Evolutionary conservation across 495 filamentous ascomycete species (phyloP), one percentile per base, ranked within the genome.

Genomic region (Massariosphaeria phaeospora): DNA sequence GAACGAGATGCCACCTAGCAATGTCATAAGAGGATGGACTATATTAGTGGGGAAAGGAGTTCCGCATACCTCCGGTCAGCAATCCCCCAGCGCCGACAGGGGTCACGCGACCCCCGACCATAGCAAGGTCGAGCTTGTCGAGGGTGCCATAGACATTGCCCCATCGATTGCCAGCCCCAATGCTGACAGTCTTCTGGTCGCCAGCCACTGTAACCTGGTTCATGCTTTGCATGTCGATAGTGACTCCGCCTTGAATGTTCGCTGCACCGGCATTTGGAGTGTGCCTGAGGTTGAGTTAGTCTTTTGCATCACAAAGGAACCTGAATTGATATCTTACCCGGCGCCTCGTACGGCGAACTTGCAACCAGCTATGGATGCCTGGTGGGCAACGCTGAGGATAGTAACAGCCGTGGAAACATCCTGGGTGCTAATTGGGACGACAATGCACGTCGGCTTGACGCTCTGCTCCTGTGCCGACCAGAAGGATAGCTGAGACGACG

Each of bases 1-100:
- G 59, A 61, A 67, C 5, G 62, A 65, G 15, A 67, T 46, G 8
- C 66, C 66, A 24, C 65, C 65, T 67, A 17, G 33, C 6, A n/a
- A n/a, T n/a, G n/a, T 2, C 3, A 29, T 21, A 18, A 25, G 27
- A 50, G 33, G 20, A 3, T 4, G 10, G 31, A 1, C n/a, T 10
- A 29, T 26, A 13, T 3, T 9, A 20, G 24, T 11, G 30, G 9
- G 18, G 15, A 13, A n/a, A 23, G 2, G 3, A 30, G 33, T 24
- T 10, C n/a, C 11, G 10, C 45, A 12, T 57, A 62, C 64, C 64
- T 53, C 64, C 64, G 43, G 53, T 59, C 8, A 62, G 30, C 3
- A 67, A 31, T 5, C 64, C 64, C 20, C 53, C 62, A n/a, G 49
- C 48, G n/a, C 64, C 64, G 0, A 67, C 62, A 18, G 33, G 45